These are phyloP conservation scores for Pseudopediastrum boryanum DNA, from an alignment of 139 green algal genomes.

Conservation along the genomic window DNA sequence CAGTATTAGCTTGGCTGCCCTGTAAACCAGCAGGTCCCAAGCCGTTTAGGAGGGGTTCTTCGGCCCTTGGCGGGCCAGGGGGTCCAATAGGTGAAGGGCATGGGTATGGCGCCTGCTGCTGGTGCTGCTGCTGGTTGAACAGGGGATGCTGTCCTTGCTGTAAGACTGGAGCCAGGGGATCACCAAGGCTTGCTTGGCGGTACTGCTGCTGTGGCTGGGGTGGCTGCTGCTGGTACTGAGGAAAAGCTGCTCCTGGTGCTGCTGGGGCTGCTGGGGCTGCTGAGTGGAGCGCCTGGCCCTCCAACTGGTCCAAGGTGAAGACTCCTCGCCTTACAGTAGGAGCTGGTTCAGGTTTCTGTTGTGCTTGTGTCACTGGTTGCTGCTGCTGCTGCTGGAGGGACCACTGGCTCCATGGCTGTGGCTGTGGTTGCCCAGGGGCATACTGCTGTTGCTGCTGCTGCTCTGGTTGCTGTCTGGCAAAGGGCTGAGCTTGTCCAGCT, in stretches of 20 bases:
- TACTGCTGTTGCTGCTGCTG: not conserved
- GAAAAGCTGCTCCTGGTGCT: not conserved
- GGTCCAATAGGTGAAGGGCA: too few relatives aligned
- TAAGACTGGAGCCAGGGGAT: too few relatives aligned
- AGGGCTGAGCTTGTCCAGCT: too few relatives aligned
- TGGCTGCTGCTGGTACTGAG: constrained; percentile 7
- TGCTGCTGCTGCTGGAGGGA: too few relatives aligned
- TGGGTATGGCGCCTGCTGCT: not conserved
- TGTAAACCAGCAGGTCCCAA: not conserved
- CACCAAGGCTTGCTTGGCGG: too few relatives aligned
- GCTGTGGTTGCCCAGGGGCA: not conserved
- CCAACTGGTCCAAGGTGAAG: not conserved
- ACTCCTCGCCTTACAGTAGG: not conserved
- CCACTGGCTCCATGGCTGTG: not conserved
- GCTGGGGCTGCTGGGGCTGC: not conserved
- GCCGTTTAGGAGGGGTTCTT: not conserved
- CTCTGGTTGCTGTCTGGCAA: not conserved
- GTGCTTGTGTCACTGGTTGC: not conserved
- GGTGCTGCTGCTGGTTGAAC: constrained; percentile 17
- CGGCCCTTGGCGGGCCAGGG: too few relatives aligned
- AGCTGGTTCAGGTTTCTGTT: constrained; percentile 2
- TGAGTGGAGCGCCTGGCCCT: not conserved
- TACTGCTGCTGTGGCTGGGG: too few relatives aligned
- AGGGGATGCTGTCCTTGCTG: not conserved
- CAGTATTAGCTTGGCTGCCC: not conserved